Evolutionary conservation across 163 green algal genomes (phyloP), one percentile per base, ranked within the genome.

Genomic region (Prototheca wickerhamii): DNA sequence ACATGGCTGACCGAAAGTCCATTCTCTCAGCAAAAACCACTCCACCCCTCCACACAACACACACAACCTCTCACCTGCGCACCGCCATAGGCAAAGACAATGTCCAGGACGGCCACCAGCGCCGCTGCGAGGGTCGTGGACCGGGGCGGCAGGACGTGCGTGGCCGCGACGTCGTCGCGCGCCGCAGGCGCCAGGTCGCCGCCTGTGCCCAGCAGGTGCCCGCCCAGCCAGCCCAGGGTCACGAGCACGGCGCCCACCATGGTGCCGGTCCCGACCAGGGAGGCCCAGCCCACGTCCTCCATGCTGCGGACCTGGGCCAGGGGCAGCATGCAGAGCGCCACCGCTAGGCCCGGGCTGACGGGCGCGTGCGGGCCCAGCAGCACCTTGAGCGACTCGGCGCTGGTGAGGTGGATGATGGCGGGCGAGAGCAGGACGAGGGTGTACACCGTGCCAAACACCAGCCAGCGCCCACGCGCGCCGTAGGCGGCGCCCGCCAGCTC

Each of bases 401-500:
- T 63, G 17, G 58, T 75, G 21, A 76, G 30, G 59, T 79, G 72
- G 18, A 79, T 64, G 30, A 79, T 71, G 44, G 67, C 61, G 23
- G 72, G 72, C 23, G 69, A 60, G 5, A 61, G 54, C 2, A 73
- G 33, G 23, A 79, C 73, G 4, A 64, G 53, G 20, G 71, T 26
- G 59, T 79, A 79, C 4, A 79, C 61, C 25, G 72, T 79, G 33
- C 32, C 53, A 60, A 67, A 79, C 44, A 79, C 72, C 18, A 75
- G 53, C 23, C 43, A 60, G 29, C 60, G 62, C 5, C 72, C 72
- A 23, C 37, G 42, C 23, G 35, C 67, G 50, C 71, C 68, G 25
- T 60, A 29, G 32, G 32, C 61, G 46, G 61, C 53, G 3, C 31
- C 49, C 4, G 54, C 71, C 18, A 78, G 67, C 33, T 72, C 40